Conservation (phyloP, 2,329 filamentous ascomycete genomes). For the Alternaria dauci region DNA sequence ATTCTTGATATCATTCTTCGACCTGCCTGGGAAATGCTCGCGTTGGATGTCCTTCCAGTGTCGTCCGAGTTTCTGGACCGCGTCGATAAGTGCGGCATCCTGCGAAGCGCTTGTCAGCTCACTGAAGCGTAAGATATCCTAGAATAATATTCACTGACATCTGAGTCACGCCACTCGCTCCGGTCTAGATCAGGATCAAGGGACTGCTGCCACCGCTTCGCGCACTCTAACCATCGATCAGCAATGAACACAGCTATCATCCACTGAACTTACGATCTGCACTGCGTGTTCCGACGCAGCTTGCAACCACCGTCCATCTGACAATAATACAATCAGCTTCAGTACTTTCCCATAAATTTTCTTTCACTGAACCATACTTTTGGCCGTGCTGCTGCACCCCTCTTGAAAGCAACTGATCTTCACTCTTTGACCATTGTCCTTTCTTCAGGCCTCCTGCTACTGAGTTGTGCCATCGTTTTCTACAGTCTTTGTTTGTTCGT, state of each 20-base stretch:
- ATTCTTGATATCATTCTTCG: slow-evolving; percentile 53
- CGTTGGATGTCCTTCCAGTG: slow-evolving; percentile 52
- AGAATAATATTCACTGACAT: slow-evolving; percentile 34
- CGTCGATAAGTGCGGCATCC: slow-evolving; percentile 44
- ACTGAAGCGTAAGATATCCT: not conserved
- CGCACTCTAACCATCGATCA: slow-evolving; percentile 50
- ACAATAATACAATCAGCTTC: slow-evolving; percentile 1
- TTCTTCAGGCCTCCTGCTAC: slow-evolving; percentile 52
- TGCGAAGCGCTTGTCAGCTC: slow-evolving; percentile 9
- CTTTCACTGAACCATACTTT: slow-evolving; percentile 32
- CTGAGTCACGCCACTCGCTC: slow-evolving; percentile 50
- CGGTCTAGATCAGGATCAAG: slow-evolving; percentile 54
- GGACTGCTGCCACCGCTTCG: slow-evolving; percentile 58
- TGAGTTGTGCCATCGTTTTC: slow-evolving; percentile 56
- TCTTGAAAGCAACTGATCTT: slow-evolving; percentile 44
- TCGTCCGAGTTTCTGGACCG: slow-evolving; percentile 44
- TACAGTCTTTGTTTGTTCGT: slow-evolving; percentile 56
- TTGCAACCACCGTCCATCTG: slow-evolving; percentile 56
- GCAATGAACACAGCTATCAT: not conserved
- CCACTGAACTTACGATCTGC: slow-evolving; percentile 49
- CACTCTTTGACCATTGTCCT: slow-evolving; percentile 52
- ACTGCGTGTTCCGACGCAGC: slow-evolving; percentile 50
- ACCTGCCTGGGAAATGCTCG: slow-evolving; percentile 47
- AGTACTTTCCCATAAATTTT: not conserved
- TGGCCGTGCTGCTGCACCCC: slow-evolving; percentile 51